These are phyloP conservation scores for Auricularia sp. DNA, from an alignment of 768 basidiomycete species.

Conservation along the genomic window DNA sequence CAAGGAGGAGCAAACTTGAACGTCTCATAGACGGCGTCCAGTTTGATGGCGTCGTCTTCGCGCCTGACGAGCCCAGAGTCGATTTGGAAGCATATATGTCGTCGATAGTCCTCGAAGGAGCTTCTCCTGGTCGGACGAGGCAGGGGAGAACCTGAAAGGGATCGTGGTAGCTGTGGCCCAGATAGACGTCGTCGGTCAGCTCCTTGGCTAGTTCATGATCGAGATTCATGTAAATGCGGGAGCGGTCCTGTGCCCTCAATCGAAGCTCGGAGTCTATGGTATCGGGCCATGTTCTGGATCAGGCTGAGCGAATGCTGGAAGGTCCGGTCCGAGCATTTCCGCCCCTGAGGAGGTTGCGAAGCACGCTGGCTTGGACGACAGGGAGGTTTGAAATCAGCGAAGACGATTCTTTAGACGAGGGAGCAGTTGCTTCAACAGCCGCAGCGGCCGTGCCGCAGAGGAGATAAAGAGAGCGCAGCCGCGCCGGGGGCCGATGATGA, in stretches of 20 bases:
- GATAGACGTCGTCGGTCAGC: slow-evolving; percentile 36
- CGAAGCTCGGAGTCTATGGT: too few relatives aligned
- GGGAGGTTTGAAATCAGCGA: slow-evolving; percentile 38
- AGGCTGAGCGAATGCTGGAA: slow-evolving; percentile 88
- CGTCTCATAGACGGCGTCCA: slow-evolving; percentile 80
- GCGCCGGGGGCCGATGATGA: too few relatives aligned
- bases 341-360: slow-evolving; percentile 91
- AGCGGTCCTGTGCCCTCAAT: slow-evolving; percentile 75
- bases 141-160: slow-evolving; percentile 84
- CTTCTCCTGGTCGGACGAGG: slow-evolving; percentile 94
- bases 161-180: slow-evolving; percentile 53
- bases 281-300: slow-evolving; percentile 84
- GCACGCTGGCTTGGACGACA: slow-evolving; percentile 39
- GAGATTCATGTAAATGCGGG: slow-evolving; percentile 62
- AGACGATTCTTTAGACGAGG: slow-evolving; percentile 8
- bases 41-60: slow-evolving; percentile 50
- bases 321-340: slow-evolving; percentile 96
- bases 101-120: slow-evolving; percentile 88
- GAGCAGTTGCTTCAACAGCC: background rate
- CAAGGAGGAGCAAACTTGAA: slow-evolving; percentile 18
- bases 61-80: slow-evolving; percentile 32
- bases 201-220: slow-evolving; percentile 55
- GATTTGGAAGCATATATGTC: slow-evolving; percentile 76
- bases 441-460: slow-evolving; percentile 8
- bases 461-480: slow-evolving; percentile 22